A percentile compares a stretch with the other conserved stretches of the same genome.
Conservation (phyloP, 148 eudicot species). For the Spergularia marina region DNA sequence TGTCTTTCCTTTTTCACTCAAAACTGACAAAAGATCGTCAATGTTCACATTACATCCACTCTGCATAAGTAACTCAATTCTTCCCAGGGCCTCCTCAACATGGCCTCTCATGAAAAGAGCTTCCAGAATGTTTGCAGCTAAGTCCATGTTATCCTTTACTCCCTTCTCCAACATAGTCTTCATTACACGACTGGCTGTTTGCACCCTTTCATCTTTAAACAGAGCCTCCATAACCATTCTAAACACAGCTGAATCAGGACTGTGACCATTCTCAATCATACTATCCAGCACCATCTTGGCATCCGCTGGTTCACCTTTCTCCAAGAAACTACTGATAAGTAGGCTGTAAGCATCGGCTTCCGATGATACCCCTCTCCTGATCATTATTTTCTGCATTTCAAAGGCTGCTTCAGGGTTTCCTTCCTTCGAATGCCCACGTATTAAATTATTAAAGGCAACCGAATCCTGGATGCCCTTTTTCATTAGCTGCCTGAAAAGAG, state of each 20-base stretch:
- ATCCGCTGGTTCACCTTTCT: slow-evolving; percentile 74
- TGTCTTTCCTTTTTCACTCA: slow-evolving; percentile 75
- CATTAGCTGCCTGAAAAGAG: slow-evolving; percentile 72
- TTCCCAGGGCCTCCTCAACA: slow-evolving; percentile 85
- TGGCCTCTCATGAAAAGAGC: slow-evolving; percentile 82
- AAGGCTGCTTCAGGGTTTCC: slow-evolving; percentile 59
- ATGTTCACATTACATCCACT: slow-evolving; percentile 53
- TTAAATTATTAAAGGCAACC: slow-evolving; percentile 55
- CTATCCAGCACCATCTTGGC: slow-evolving; percentile 71
- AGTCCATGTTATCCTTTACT: slow-evolving; percentile 67
- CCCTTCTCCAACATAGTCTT: slow-evolving; percentile 84
- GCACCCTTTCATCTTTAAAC: slow-evolving; percentile 79
- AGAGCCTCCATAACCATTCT: slow-evolving; percentile 68
- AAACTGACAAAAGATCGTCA: slow-evolving; percentile 53
- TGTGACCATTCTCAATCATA: slow-evolving; percentile 78
- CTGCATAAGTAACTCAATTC: slow-evolving; percentile 70
- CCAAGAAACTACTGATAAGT: slow-evolving; percentile 69
- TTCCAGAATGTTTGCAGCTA: slow-evolving; percentile 74
- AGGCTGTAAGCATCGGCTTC: slow-evolving; percentile 48
- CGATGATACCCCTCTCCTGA: slow-evolving; percentile 54
- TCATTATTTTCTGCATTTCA: slow-evolving; percentile 76
- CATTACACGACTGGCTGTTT: slow-evolving; percentile 94
- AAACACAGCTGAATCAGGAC: slow-evolving; percentile 64
- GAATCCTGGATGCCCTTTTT: slow-evolving; percentile 80
- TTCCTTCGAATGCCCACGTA: slow-evolving; percentile 72